Conservation (phyloP, 2,329 filamentous ascomycete genomes). For the Aspergillus fumigatus region DNA sequence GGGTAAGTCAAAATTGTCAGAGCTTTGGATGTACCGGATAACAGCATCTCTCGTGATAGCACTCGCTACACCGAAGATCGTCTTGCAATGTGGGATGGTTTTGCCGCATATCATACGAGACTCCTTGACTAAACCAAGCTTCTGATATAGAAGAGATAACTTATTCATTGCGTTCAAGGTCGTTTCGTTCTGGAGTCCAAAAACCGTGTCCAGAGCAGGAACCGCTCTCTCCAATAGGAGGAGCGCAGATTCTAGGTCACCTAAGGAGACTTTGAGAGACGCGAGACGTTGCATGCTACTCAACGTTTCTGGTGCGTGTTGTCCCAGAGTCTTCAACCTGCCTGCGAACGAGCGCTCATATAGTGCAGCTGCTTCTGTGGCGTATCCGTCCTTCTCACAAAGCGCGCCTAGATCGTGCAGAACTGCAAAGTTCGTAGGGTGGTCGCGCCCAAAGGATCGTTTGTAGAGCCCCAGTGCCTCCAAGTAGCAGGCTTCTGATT, state of each 20-base stretch:
- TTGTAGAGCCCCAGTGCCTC: constrained; percentile 25
- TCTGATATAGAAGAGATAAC: constrained; percentile 26
- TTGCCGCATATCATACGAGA: constrained; percentile 20
- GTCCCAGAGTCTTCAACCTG: constrained; percentile 24
- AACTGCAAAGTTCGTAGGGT: constrained; percentile 23
- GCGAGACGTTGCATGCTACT: constrained; percentile 28
- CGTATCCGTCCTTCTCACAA: constrained; percentile 26
- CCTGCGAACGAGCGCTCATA: constrained; percentile 29
- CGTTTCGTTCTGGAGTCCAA: constrained; percentile 25
- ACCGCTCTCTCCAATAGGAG: constrained; percentile 26
- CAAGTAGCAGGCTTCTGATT: constrained; percentile 26
- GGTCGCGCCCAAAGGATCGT: constrained; percentile 24
- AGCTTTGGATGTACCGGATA: constrained; percentile 22
- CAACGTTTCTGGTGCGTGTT: constrained; percentile 28
- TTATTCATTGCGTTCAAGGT: constrained; percentile 29
- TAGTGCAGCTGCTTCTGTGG: constrained; percentile 27
- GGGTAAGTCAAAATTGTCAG: constrained; percentile 27
- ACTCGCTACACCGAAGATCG: constrained; percentile 21
- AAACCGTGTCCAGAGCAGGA: constrained; percentile 26
- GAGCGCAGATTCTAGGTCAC: constrained; percentile 25
- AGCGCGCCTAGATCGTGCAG: constrained; percentile 26
- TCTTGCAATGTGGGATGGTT: constrained; percentile 24
- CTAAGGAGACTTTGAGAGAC: constrained; percentile 21
- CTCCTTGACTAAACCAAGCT: constrained; percentile 24
- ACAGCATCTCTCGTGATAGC: constrained; percentile 22